These are phyloP conservation scores for Spatholobus suberectus DNA, from an alignment of 306 rosid genomes.

Conservation along the genomic window DNA sequence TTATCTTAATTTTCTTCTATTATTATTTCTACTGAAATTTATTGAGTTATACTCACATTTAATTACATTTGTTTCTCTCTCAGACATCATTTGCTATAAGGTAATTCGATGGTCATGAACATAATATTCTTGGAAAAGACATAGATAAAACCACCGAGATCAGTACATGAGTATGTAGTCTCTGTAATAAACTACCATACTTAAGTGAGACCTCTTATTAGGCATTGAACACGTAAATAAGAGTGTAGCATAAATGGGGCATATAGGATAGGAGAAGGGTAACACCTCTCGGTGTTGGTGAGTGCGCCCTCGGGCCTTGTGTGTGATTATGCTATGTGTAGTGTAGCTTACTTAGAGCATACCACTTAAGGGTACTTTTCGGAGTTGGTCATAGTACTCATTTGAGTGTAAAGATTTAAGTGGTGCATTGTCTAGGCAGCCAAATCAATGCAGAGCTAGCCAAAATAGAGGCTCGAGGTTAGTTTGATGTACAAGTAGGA, in stretches of 20 bases:
- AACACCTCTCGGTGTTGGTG: constrained; percentile 21
- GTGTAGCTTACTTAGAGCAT: constrained; percentile 27
- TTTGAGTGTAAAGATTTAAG: constrained; percentile 5
- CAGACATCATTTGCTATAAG: neutral
- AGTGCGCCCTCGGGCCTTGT: constrained; percentile 21
- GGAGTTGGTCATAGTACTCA: constrained; percentile 23
- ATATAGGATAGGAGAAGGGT: constrained; percentile 1
- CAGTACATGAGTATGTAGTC: neutral
- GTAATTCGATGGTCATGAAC: neutral
- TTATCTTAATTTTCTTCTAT: neutral
- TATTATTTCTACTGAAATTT: neutral
- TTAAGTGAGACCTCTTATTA: constrained; percentile 17
- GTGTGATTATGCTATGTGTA: constrained; percentile 37
- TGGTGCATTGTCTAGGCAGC: constrained; percentile 28
- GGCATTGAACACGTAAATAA: neutral
- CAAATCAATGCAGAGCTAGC: neutral
- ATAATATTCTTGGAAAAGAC: neutral
- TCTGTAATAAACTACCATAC: constrained; percentile 28
- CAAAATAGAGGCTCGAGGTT: constrained; percentile 19
- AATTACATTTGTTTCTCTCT: neutral
- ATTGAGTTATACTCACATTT: neutral
- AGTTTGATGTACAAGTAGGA: neutral
- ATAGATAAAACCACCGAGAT: constrained; percentile 2
- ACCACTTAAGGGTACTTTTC: constrained; percentile 26
- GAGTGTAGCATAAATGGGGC: neutral